These are phyloP conservation scores for Chaetoceros tenuissimus DNA, from an alignment of 108 stramenopile species.

Conservation along the genomic window DNA sequence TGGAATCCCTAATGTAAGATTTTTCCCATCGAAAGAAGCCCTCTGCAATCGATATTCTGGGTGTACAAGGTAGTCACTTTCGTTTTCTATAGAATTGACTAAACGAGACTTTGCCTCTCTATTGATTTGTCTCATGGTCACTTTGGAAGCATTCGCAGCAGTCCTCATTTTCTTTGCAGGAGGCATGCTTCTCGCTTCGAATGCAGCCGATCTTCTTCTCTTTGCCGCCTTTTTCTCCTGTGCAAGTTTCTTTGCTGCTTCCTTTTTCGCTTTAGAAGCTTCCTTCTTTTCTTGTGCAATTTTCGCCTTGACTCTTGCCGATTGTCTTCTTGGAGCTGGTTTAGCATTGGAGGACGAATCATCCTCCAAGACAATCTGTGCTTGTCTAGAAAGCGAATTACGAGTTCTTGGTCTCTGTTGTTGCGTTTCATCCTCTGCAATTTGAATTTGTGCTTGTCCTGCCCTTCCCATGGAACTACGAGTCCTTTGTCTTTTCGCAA, in stretches of 20 bases:
- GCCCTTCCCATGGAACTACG: no score
- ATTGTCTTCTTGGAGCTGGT: not conserved
- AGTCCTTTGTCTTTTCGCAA: not conserved
- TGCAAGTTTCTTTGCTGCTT: not conserved
- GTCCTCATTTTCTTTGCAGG: not conserved
- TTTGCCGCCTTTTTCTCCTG: not conserved
- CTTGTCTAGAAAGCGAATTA: no score
- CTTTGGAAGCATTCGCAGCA: not conserved
- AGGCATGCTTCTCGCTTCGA: not conserved
- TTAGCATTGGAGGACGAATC: no score
- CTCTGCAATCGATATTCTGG: constrained; percentile 1
- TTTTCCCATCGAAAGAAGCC: not conserved
- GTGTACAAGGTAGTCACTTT: not conserved
- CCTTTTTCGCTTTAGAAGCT: not conserved
- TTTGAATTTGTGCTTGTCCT: no score
- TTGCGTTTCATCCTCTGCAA: no score
- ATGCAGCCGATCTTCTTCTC: not conserved
- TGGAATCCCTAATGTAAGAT: constrained; percentile 18
- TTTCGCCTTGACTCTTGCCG: not conserved
- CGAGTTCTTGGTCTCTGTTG: no score
- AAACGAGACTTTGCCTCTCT: not conserved
- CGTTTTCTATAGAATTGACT: not conserved
- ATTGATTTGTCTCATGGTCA: not conserved
- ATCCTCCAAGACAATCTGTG: no score
- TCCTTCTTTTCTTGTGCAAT: not conserved